These are phyloP conservation scores for Citrullus colocynthis DNA, from an alignment of 306 rosid species.

Conservation along the genomic window DNA sequence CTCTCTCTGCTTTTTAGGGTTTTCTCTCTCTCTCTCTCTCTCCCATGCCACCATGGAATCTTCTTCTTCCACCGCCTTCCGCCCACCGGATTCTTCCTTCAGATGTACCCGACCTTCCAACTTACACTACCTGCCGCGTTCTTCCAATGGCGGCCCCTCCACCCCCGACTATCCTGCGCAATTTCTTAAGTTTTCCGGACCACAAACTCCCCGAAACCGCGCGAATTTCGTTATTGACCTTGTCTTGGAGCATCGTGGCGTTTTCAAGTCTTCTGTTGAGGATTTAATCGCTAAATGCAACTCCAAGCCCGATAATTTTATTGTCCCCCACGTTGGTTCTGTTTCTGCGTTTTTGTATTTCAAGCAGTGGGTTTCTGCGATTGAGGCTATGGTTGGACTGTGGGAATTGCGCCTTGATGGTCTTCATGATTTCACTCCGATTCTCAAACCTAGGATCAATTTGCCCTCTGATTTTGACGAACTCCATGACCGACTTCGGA, in stretches of 20 bases:
- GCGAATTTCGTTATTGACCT: slow-evolving; percentile 35
- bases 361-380: slow-evolving; percentile 37
- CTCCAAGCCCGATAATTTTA: slow-evolving; percentile 16
- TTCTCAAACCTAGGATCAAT: slow-evolving; percentile 11
- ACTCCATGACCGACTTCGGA: slow-evolving; percentile 28
- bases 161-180: not conserved
- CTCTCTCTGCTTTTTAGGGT: not conserved
- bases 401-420: slow-evolving; percentile 53
- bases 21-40: not conserved
- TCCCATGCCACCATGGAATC: not conserved
- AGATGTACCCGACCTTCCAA: not conserved
- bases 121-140: not conserved
- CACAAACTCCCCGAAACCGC: not conserved
- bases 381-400: slow-evolving; percentile 36
- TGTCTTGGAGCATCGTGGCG: slow-evolving; percentile 11
- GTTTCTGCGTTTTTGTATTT: slow-evolving; percentile 33
- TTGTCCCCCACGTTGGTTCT: not conserved
- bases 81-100: slow-evolving; percentile 7
- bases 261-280: slow-evolving; percentile 5
- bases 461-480: slow-evolving; percentile 36
- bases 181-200: not conserved
- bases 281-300: slow-evolving; percentile 27
- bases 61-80: not conserved
- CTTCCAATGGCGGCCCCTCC: not conserved
- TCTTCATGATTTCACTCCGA: slow-evolving; percentile 35